Evolutionary conservation across 129 eudicot genomes (phyloP), one percentile per base, ranked within the genome.

Genomic region (Mikania micrantha): DNA sequence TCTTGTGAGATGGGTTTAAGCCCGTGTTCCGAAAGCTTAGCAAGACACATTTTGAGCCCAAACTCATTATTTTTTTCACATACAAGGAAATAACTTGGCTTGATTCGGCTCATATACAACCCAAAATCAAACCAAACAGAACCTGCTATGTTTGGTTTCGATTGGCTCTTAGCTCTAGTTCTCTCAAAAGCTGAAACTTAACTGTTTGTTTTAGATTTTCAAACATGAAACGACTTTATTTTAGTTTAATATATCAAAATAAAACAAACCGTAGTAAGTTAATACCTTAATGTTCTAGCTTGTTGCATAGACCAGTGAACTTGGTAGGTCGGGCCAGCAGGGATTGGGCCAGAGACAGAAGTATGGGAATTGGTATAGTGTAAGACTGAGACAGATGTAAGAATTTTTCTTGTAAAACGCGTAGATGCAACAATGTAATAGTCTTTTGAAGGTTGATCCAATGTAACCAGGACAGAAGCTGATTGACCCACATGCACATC

Each of bases 401-500:
- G 88, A 64, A 82, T 71, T 12, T 72, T 78, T 72, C 74, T 75
- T 31, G 85, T 74, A 66, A 93, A 93, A 68, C 96, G 78, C 1
- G 98, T 86, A 9, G 95, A 89, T 24, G 95, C 99, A 75, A 85
- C 95, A 31, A 89, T 80, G 72, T 94, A 83, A 71, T 94, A 94
- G 76, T 94, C 99, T 66, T 81, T 90, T 9, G 99, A 80, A 60
- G 93, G 31, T 77, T 90, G 99, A 53, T 94, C 86, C 45, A 94
- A 71, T 25, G 97, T 89, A 78, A 94, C 97, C 1, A 94, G 88
- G 65, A 90, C 79, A 9, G 97, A 75, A 60, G 87, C 74, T 27
- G 99, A 89, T 85, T 94, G 99, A 34, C 99, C 99, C 10, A 90
- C 97, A 60, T 94, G 99, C 34, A 94, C 80, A 69, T 94, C 99